Evolutionary conservation across 345 rosid species (phyloP).

Genomic region (Populus ilicifolia): DNA sequence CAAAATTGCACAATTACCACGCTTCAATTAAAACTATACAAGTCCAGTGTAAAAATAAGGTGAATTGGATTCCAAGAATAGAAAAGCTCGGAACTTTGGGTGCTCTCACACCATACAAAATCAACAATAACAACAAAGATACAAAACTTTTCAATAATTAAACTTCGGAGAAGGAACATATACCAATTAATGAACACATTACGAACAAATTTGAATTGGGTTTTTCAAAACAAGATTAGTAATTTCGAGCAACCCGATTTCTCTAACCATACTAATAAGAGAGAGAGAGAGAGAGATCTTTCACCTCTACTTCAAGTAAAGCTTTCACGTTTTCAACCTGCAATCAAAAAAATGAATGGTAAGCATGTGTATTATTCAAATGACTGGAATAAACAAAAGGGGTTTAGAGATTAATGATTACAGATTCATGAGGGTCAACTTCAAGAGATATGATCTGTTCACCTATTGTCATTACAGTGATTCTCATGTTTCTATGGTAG

Average conservation of each 20-base stretch:
- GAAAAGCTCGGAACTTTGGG: neutral
- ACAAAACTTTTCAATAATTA: neutral
- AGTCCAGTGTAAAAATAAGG: neutral
- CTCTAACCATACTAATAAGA: neutral
- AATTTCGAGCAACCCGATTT: neutral
- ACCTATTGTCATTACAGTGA: conserved; percentile 86
- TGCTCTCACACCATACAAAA: neutral
- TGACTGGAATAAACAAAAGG: conserved; percentile 19
- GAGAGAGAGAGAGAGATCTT: neutral
- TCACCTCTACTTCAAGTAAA: conserved; percentile 94
- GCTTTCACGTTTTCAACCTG: conserved; percentile 97
- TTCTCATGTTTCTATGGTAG: conserved; percentile 47
- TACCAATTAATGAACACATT: neutral
- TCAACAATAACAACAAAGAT: neutral
- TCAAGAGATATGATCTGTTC: conserved; percentile 79
- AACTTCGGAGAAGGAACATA: neutral
- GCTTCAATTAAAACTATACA: neutral
- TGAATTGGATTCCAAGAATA: neutral
- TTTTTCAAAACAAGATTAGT: neutral
- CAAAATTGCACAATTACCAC: neutral
- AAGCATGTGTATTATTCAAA: neutral
- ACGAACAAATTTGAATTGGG: neutral
- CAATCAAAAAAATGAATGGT: neutral
- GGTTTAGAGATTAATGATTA: conserved; percentile 23
- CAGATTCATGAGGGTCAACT: conserved; percentile 86